These are phyloP conservation scores for Coccomyxa sp. DNA, from an alignment of 139 green algal genomes.

Conservation along the genomic window DNA sequence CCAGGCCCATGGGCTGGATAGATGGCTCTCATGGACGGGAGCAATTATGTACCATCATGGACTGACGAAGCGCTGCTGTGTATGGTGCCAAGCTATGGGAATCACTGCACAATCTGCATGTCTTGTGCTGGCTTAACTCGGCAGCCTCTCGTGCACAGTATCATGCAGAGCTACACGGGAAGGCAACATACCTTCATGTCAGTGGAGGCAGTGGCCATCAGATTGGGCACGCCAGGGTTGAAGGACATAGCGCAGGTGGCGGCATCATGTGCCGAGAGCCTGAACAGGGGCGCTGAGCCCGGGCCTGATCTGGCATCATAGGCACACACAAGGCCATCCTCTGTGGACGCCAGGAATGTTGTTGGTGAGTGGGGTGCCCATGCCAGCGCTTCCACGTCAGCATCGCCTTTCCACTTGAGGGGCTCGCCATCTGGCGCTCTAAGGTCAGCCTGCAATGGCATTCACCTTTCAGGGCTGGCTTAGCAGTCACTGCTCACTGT, in stretches of 20 bases:
- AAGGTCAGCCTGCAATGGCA: slow-evolving; percentile 48
- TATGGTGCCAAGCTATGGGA: neutral
- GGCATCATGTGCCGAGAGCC: slow-evolving; percentile 79
- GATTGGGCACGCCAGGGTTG: slow-evolving; percentile 48
- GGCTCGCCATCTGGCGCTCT: slow-evolving; percentile 33
- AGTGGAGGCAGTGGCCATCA: slow-evolving; percentile 86
- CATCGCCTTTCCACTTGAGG: slow-evolving; percentile 57
- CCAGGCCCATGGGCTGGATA: too few relatives aligned
- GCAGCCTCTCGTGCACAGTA: neutral
- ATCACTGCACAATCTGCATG: neutral
- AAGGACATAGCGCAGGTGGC: slow-evolving; percentile 71
- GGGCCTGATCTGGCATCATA: slow-evolving; percentile 64
- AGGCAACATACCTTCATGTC: slow-evolving; percentile 78
- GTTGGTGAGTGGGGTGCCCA: slow-evolving; percentile 80
- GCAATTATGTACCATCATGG: too few relatives aligned
- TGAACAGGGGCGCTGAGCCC: slow-evolving; percentile 59
- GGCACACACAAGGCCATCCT: slow-evolving; percentile 69
- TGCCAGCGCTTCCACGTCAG: slow-evolving; percentile 84
- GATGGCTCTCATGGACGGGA: too few relatives aligned
- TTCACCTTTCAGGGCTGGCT: too few relatives aligned
- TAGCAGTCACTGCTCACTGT: too few relatives aligned
- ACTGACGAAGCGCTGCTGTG: too few relatives aligned
- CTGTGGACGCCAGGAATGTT: slow-evolving; percentile 81
- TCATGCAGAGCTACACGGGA: neutral
- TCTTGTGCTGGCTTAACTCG: neutral